phyloP scores from a whole-genome alignment of 441 rosid species.

The Bocquillonia castaneifolia region DNA sequence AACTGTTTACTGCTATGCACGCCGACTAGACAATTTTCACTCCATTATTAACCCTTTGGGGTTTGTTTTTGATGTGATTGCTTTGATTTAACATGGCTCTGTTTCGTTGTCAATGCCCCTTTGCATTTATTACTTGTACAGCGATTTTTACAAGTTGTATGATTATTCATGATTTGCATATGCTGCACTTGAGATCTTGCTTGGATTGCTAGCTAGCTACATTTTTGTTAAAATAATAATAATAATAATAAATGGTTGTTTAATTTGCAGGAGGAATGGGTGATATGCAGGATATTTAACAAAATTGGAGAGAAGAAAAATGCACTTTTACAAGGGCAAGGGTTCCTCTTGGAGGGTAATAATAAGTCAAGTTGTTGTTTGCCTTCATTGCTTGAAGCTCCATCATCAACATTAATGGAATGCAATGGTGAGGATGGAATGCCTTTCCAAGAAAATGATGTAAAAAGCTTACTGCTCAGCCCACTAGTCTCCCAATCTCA shows the following conservation, averaged over 20 bases:
- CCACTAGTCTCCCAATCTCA: conserved; percentile 37
- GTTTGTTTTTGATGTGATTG: conserved; percentile 46
- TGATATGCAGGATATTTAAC: conserved; percentile 82
- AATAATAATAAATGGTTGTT: neutral
- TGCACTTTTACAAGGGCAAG: conserved; percentile 35
- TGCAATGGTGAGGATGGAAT: conserved; percentile 29
- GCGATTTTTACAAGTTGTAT: neutral
- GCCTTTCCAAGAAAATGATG: conserved; percentile 38
- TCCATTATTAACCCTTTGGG: conserved; percentile 13
- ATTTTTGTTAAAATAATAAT: neutral
- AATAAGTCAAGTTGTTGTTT: conserved; percentile 30
- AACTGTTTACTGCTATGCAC: conserved; percentile 6
- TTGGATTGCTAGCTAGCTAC: neutral
- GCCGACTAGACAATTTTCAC: conserved; percentile 28
- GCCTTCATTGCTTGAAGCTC: conserved; percentile 45
- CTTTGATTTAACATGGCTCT: conserved; percentile 30
- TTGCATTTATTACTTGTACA: neutral
- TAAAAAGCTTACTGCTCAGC: conserved; percentile 41
- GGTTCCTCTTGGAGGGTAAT: conserved; percentile 24
- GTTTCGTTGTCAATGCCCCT: conserved; percentile 27
- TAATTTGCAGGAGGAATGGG: conserved; percentile 96
- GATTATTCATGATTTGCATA: neutral
- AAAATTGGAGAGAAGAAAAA: conserved; percentile 58
- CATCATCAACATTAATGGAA: conserved; percentile 35
- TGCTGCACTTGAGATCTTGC: neutral